Conservation (phyloP, 345 rosid genomes). For the Combretum micranthum region DNA sequence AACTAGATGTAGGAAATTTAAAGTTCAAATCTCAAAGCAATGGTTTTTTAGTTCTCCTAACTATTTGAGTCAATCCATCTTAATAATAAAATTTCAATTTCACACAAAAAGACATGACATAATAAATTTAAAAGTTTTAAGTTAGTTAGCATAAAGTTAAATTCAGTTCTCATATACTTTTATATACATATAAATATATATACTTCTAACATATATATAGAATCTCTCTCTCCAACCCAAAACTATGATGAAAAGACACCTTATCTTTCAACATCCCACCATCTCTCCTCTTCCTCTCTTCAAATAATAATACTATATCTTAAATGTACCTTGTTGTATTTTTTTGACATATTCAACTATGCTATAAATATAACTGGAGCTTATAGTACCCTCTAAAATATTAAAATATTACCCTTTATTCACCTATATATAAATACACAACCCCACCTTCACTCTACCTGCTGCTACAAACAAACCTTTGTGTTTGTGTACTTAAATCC, state of each 20-base stretch:
- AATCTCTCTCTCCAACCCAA: too few species aligned
- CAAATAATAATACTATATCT: neutral
- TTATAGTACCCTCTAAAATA: conserved; percentile 19
- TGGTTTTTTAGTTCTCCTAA: too few species aligned
- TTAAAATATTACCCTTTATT: neutral
- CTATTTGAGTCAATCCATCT: too few species aligned
- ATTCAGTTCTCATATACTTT: too few species aligned
- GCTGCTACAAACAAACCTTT: neutral
- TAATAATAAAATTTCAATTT: too few species aligned
- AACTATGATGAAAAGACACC: too few species aligned
- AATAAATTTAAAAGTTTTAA: too few species aligned
- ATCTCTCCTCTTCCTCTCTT: neutral
- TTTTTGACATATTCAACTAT: conserved; percentile 14
- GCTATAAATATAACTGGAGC: conserved; percentile 5
- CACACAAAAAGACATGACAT: too few species aligned
- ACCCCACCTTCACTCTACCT: neutral
- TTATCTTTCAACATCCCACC: too few species aligned
- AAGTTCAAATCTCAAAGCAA: neutral
- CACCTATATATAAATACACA: conserved; percentile 22
- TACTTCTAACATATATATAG: too few species aligned
- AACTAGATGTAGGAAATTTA: neutral
- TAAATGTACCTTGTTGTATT: neutral
- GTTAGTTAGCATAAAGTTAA: too few species aligned
- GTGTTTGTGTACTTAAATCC: conserved; percentile 8
- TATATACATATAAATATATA: too few species aligned